A percentile compares a stretch with the other conserved stretches of the same genome.
Evolutionary conservation across 73 alveolate species (phyloP).

Genomic region (Tetrahymena thermophila): DNA sequence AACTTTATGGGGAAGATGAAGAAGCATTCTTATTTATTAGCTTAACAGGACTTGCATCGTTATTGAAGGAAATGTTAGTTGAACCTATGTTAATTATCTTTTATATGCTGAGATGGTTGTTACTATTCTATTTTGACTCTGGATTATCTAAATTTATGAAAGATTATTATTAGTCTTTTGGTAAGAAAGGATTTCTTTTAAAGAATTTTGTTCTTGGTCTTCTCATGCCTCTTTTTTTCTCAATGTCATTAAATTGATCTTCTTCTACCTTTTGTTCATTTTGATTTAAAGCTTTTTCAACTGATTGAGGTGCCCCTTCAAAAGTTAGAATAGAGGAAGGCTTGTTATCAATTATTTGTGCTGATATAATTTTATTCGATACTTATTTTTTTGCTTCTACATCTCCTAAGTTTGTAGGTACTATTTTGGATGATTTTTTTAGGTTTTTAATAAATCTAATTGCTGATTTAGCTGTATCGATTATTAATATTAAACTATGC

Average conservation of each 20-base stretch:
- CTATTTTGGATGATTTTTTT: background rate
- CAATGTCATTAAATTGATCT: background rate
- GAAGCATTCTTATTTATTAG: background rate
- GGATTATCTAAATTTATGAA: background rate
- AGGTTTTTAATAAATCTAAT: background rate
- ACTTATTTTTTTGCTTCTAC: background rate
- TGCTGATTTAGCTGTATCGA: background rate
- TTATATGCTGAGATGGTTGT: background rate
- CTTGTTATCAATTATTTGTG: background rate
- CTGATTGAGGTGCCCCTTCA: background rate
- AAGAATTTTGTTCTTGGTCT: background rate
- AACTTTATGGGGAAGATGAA: background rate
- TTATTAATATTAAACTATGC: background rate
- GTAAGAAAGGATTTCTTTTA: background rate
- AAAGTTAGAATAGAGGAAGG: background rate
- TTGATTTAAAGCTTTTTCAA: background rate
- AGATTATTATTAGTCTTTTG: background rate
- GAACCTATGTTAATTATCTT: background rate
- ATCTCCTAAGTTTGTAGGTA: background rate
- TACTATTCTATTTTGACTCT: background rate
- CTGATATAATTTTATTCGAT: background rate
- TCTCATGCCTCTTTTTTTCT: background rate
- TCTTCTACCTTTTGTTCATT: background rate
- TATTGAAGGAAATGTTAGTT: background rate
- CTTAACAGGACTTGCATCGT: background rate